Evolutionary conservation across 345 rosid genomes (phyloP), one percentile per base, ranked within the genome.

Genomic region (Orychophragmus violaceus): DNA sequence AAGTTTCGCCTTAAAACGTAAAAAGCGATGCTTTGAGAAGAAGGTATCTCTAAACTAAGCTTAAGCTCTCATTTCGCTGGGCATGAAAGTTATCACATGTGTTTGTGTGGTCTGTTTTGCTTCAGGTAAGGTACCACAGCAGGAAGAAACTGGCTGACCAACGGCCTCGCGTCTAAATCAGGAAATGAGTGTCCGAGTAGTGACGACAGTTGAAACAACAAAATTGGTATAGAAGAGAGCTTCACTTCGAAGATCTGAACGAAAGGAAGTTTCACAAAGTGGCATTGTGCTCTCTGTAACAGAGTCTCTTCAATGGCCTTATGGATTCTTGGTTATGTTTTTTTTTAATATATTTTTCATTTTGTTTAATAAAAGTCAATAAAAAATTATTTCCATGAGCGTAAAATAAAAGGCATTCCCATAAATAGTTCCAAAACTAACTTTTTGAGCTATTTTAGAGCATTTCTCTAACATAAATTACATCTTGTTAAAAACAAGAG

Each of bases 1-100:
- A 88, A 88, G 74, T 90, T 90, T 72, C 83, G 87, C 2, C 84
- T 79, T 74, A 88, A n/a, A 90, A 77, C 83, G 95, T 36, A 90
- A 85, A 77, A 91, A 90, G 61, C 68, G 88, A 78, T 84, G 93
- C 76, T 90, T 83, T 58, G 86, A 84, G 57, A 88, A 88, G 69
- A 81, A 74, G 91, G 93, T 35, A 35, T 21, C 28, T 41, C 48
- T 6, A 21, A 39, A 58, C 48, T 51, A 58, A 33, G 27, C 55
- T 58, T 18, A 28, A 65, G 36, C 25, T 64, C 70, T 63, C 1
- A n/a, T 48, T 64, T 25, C 41, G 19, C 22, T 11, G 0, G n/a
- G n/a, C 46, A 23, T 14, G 11, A 51, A 41, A 66, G 59, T 12
- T 63, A 27, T 57, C 24, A 17, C 16, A 14, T 45, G 28, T 33